A percentile compares a stretch with the other conserved stretches of the same genome.
Conservation (phyloP, 805 yeast species). For the Wickerhamiella kurtzmanii region DNA sequence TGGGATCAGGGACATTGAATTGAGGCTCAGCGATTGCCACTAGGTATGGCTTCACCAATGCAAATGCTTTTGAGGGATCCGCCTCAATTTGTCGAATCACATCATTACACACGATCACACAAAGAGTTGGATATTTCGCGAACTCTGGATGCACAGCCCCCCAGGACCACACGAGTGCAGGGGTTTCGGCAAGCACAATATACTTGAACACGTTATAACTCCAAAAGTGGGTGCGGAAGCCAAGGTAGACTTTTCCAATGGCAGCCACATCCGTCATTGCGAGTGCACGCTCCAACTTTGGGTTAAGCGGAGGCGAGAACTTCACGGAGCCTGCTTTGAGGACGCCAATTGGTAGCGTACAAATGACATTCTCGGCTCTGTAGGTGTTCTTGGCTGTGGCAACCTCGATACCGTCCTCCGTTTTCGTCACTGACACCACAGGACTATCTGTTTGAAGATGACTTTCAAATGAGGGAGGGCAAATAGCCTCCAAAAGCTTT, state of each 20-base stretch:
- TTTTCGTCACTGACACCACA: constrained; percentile 10
- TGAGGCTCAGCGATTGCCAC: constrained; percentile 18
- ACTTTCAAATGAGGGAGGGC: constrained; percentile 11
- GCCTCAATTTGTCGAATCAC: constrained; percentile 42
- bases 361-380: constrained; percentile 20
- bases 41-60: constrained; percentile 16
- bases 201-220: constrained; percentile 37
- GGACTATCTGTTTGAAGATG: constrained; percentile 11
- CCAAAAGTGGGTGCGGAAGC: constrained; percentile 55
- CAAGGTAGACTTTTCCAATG: constrained; percentile 59
- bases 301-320: constrained; percentile 17
- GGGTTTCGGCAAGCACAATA: constrained; percentile 35
- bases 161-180: constrained; percentile 49
- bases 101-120: constrained; percentile 54
- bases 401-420: constrained; percentile 10
- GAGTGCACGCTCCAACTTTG: constrained; percentile 11
- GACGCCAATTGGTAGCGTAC: constrained; percentile 18
- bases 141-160: constrained; percentile 31
- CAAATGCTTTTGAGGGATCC: constrained; percentile 28
- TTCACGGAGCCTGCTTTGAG: constrained; percentile 13
- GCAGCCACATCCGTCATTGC: constrained; percentile 32
- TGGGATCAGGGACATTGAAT: constrained; percentile 25
- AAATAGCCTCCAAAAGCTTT: constrained; percentile 9
- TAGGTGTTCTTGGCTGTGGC: constrained; percentile 2
- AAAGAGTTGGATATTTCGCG: constrained; percentile 30